These are phyloP conservation scores for Sclerotinia minor DNA, from an alignment of 2,329 filamentous ascomycete genomes.

Conservation along the genomic window DNA sequence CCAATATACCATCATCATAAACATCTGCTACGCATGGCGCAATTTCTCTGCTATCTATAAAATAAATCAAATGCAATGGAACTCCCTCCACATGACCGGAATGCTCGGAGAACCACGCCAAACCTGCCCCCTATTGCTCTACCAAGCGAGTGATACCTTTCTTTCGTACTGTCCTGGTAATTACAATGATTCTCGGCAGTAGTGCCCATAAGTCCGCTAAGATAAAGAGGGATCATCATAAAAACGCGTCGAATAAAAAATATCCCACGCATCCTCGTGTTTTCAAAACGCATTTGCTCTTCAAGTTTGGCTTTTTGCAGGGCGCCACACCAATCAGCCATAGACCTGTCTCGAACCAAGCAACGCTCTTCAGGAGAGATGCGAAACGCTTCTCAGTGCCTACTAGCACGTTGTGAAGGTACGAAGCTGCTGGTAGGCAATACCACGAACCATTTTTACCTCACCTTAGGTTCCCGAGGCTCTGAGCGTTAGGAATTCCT, in stretches of 20 bases:
- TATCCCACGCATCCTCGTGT: background rate
- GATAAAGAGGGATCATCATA: background rate
- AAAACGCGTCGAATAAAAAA: background rate
- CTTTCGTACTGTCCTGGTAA: slow-evolving; percentile 1
- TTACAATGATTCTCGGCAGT: background rate
- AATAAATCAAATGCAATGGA: background rate
- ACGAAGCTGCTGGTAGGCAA: background rate
- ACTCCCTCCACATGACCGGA: background rate
- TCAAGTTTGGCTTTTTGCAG: background rate
- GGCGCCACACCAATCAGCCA: too few relatives aligned
- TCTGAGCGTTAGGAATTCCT: background rate
- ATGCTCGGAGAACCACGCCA: too few relatives aligned
- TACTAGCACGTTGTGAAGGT: background rate
- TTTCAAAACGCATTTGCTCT: background rate
- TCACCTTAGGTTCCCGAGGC: background rate
- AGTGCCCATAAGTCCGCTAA: background rate
- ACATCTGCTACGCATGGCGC: background rate
- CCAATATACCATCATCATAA: background rate
- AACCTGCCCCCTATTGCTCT: background rate
- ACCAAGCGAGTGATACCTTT: background rate
- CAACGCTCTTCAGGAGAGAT: background rate
- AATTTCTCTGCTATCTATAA: background rate
- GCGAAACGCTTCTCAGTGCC: background rate
- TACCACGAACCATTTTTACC: slow-evolving; percentile 5
- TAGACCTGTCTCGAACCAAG: background rate